Evolutionary conservation across 441 rosid species (phyloP), one percentile per base, ranked within the genome.

Genomic region (Erodium moschatum): DNA sequence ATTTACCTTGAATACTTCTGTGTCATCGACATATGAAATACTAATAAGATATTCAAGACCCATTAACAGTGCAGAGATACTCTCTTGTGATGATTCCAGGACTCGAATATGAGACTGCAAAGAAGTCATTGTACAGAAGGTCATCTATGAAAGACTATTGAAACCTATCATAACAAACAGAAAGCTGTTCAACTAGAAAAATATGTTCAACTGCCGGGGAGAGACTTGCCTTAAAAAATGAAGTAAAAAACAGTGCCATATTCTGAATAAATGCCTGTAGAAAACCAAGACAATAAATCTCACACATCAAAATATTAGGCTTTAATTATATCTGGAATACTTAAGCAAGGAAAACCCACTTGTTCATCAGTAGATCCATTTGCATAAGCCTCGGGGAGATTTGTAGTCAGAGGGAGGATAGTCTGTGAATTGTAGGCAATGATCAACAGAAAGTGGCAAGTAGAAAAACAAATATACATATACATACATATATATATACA

Each of bases 231-330:
- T 91, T 94, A 74, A 71, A 94, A 79, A 94, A 94, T 19, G 99
- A 94, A 58, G 99, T 91, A 82, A 94, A 91, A 81, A 94, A 94
- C 70, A 94, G 75, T 21, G 92, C 96, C 87, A 94, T 79, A 74
- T 94, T 94, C 91, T 94, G 99, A 79, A 91, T 94, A 76, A 96
- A 96, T 69, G 99, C 99, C 99, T 96, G 85, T 68, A 70, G 67
- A 58, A 72, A 72, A 70, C 80, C 19, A 64, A 73, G 18, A 69
- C 12, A 7, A 6, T 40, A 16, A 61, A 40, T 9, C 63, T 46
- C 64, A 64, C 33, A 19, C 46, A 54, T 67, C 60, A 50, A 18
- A 29, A 50, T 16, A 60, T 60, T 52, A 48, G 54, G 8, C 9
- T 60, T 69, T 7, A 6, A 42, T 18, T 58, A 61, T 71, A 33